Evolutionary conservation across 148 eudicot genomes (phyloP).

Genomic region (Dysphania ambrosioides): DNA sequence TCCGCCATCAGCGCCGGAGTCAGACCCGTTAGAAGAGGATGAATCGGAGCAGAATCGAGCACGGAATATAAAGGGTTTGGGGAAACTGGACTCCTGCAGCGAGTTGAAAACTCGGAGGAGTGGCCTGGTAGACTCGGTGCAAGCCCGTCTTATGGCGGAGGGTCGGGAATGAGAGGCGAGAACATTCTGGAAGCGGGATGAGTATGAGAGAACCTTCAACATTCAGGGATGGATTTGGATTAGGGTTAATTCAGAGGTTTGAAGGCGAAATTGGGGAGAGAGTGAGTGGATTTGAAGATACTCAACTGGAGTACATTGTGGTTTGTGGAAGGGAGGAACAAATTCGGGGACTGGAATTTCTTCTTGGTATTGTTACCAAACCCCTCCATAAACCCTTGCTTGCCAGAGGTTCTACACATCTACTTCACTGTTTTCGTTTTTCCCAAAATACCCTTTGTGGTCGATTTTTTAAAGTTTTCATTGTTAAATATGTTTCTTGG

Average conservation of each 20-base stretch:
- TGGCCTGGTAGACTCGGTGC: conserved; percentile 36
- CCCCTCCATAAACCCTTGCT: conserved; percentile 47
- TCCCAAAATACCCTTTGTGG: conserved; percentile 1
- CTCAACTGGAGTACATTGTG: conserved; percentile 8
- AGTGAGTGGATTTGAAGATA: background rate
- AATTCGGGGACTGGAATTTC: background rate
- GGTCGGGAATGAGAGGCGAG: conserved; percentile 23
- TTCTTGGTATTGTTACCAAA: conserved; percentile 24
- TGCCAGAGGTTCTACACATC: no score
- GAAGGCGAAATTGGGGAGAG: background rate
- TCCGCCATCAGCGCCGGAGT: conserved; percentile 23
- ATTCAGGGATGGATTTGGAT: conserved; percentile 18
- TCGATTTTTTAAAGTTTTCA: no score
- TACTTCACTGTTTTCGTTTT: background rate
- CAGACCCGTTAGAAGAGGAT: conserved; percentile 52
- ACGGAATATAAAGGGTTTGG: conserved; percentile 40
- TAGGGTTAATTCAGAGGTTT: background rate
- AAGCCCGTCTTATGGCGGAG: conserved; percentile 33
- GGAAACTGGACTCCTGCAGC: conserved; percentile 29
- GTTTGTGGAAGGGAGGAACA: background rate
- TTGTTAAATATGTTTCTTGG: no score
- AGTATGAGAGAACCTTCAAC: conserved; percentile 56
- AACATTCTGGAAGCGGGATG: conserved; percentile 36
- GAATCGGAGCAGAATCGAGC: conserved; percentile 72
- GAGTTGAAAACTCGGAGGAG: conserved; percentile 44